Base-by-base conservation (phyloP, 2,329 filamentous ascomycete species). In the Trichoderma atrobrunneum region DNA sequence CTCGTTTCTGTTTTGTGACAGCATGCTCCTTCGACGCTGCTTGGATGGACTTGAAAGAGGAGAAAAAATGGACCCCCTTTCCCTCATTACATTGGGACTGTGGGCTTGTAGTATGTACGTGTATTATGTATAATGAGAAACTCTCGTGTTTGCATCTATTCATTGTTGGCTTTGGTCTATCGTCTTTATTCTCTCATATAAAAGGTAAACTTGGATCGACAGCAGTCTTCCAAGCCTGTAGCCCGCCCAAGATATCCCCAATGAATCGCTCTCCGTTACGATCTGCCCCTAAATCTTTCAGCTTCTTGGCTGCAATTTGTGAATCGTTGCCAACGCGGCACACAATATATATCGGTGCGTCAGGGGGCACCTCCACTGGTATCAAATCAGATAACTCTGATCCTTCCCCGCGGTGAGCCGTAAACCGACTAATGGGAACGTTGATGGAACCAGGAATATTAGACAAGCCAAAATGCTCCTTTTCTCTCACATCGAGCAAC, bases 401-500 rank as follows among this genome's bases (percentile, higher is more conserved):
- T 5, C 54, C 54, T 34, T 75, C 74, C 5, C 77, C 74, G 51
- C 85, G 83, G 18, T 89, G 82, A 1, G 81, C 84, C 14, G 89
- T 92, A 77, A 91, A 92, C 0, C 89, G 77, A 28, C 81, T 78
- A 6, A 84, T 80, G 0, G 83, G 92, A 1, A 94, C 80, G 76
- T 94, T 98, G 65, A 97, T 82, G 30, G 93, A 93, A 0, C 92
- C 92, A 0, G 90, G 85, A 8, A 99, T 85, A 73, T 87, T 90
- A 74, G 92, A 94, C 59, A 98, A 90, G 18, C 92, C 91, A 75
- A 93, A 98, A 73, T 97, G 93, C 32, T 94, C 92, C 76, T 89
- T 89, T 76, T 97, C 94, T 2, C 96, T 87, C 1, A 97, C 94
- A 75, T 98, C 96, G 3, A 98, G 81, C 2, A 98, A 82, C 1